Evolutionary conservation across 139 green algal genomes (phyloP), one percentile per base, ranked within the genome.

Genomic region (Chlorella sp.): DNA sequence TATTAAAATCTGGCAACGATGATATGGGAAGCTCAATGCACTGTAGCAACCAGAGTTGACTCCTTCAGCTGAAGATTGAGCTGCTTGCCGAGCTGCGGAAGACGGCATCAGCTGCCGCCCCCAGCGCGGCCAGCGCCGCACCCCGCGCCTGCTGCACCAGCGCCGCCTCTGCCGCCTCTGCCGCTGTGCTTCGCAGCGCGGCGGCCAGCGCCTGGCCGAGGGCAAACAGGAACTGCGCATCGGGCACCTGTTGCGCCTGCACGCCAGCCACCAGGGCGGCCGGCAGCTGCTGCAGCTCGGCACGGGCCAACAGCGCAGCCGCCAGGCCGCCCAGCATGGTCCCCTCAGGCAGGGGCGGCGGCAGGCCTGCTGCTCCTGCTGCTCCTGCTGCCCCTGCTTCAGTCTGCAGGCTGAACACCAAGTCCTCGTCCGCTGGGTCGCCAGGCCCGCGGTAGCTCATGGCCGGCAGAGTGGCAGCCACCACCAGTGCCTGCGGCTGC

Each of bases 391-490:
- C 65, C 2, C 68, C 80, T 51, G 80, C 48, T 34, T 43, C 34
- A 3, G 41, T 68, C 20, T 54, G 67, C 67, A 88, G 76, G 16
- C 40, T 70, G 20, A 83, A 89, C 3, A 89, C 67, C 2, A 89
- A 41, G 41, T 85, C 70, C 26, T 89, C 51, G 14, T 89, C 85
- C 14, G 85, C 67, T 16, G 85, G 80, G 77, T 62, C 74, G 54
- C 85, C 85, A 9, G 85, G 79, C 7, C 85, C 85, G 32, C 85
- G 40, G n/a, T 89, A 89, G 24, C 75, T 38, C 85, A 89, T 89
- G 0, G 64, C 82, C 3, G 70, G 76, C 65, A 89, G 54, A 11
- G 85, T 82, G 48, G 19, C 30, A 14, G 26, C 79, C 40, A 82
- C 67, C 36, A 77, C 54, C 48, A 62, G 36, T 19, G 17, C 30